These are phyloP conservation scores for Rhizopogon vinicolor DNA, from an alignment of 768 basidiomycete genomes.

Conservation along the genomic window DNA sequence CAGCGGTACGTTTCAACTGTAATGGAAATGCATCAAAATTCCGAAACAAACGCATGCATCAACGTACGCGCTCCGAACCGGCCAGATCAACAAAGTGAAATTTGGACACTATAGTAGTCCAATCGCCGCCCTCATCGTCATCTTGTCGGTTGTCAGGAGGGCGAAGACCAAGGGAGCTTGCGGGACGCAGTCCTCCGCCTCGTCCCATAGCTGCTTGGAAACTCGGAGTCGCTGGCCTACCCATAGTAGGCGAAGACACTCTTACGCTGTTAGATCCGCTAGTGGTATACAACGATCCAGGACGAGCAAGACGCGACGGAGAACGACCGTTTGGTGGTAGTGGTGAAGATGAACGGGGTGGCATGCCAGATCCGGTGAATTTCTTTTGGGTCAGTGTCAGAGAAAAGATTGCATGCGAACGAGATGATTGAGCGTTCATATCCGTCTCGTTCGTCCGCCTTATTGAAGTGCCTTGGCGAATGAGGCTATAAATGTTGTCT, in stretches of 20 bases:
- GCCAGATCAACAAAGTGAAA: slow-evolving; percentile 99
- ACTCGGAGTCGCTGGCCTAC: slow-evolving; percentile 75
- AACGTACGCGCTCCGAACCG: slow-evolving; percentile 85
- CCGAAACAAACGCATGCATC: slow-evolving; percentile 2
- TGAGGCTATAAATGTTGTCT: slow-evolving; percentile 49
- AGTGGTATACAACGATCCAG: slow-evolving; percentile 68
- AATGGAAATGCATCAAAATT: slow-evolving; percentile 7
- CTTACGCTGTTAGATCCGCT: slow-evolving; percentile 31
- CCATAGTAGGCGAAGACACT: slow-evolving; percentile 75
- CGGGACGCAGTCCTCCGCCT: slow-evolving; percentile 62
- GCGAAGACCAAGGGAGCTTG: slow-evolving; percentile 74
- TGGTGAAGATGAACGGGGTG: slow-evolving; percentile 75
- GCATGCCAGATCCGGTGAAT: slow-evolving; percentile 63
- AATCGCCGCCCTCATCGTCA: slow-evolving; percentile 73
- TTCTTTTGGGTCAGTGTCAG: slow-evolving; percentile 91
- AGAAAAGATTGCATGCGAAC: slow-evolving; percentile 99
- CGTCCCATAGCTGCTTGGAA: slow-evolving; percentile 73
- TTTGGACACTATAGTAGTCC: slow-evolving; percentile 89
- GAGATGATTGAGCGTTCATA: slow-evolving; percentile 98
- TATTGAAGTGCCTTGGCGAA: slow-evolving; percentile 86
- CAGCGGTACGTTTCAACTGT: slow-evolving; percentile 93
- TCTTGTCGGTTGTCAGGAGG: slow-evolving; percentile 40
- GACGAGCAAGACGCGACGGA: slow-evolving; percentile 72
- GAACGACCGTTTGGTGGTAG: slow-evolving; percentile 72
- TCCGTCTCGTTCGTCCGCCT: slow-evolving; percentile 95